Conservation (phyloP, 2,329 filamentous ascomycete species). For the Alternaria sp. region DNA sequence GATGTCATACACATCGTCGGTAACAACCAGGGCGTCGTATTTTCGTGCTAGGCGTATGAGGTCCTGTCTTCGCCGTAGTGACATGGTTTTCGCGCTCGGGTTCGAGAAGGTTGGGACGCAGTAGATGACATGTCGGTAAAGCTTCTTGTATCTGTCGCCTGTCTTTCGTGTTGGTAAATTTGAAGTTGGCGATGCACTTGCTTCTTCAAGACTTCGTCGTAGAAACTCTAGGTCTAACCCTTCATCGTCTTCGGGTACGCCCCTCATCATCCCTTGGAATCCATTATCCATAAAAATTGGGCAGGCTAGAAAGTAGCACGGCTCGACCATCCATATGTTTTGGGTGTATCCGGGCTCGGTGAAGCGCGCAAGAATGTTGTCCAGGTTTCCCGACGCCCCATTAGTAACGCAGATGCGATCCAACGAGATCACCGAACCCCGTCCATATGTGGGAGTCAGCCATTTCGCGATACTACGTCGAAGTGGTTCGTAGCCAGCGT, state of each 20-base stretch:
- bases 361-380: not conserved
- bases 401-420: conserved; percentile 79
- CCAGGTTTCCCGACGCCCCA: conserved; percentile 67
- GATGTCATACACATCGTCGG: conserved; percentile 59
- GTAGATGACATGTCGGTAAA: conserved; percentile 86
- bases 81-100: conserved; percentile 82
- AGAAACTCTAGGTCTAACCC: conserved; percentile 73
- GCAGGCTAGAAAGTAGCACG: conserved; percentile 80
- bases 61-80: conserved; percentile 67
- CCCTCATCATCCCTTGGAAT: conserved; percentile 70
- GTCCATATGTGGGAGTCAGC: conserved; percentile 69
- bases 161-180: conserved; percentile 61
- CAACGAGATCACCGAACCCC: conserved; percentile 50
- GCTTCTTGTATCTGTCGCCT: conserved; percentile 68
- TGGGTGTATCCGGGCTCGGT: conserved; percentile 53
- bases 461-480: conserved; percentile 72
- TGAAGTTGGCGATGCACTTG: conserved; percentile 50
- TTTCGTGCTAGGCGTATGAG: conserved; percentile 77
- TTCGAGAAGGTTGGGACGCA: conserved; percentile 86
- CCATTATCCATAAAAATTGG: conserved; percentile 81
- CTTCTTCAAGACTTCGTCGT: conserved; percentile 56
- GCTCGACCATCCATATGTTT: conserved; percentile 82
- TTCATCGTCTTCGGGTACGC: conserved; percentile 77
- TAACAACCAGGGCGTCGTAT: conserved; percentile 79
- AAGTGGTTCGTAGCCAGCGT: conserved; percentile 75